Conservation (phyloP, 1,139 yeast genomes). For the Lodderomyces beijingensis region DNA sequence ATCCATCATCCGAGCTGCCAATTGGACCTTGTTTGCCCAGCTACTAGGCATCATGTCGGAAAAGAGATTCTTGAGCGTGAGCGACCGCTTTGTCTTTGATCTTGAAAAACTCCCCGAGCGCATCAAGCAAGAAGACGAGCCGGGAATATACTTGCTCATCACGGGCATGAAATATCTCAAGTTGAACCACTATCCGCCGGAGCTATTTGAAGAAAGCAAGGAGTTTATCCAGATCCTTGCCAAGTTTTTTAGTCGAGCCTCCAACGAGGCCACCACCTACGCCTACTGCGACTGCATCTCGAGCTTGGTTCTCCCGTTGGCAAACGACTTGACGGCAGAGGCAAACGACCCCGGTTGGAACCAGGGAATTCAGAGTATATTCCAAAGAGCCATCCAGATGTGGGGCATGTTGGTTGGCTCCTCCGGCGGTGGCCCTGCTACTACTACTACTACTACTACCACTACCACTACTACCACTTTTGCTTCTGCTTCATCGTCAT, state of each 20-base stretch:
- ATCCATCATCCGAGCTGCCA: slow-evolving; percentile 77
- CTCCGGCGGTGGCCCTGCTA: slow-evolving; percentile 1
- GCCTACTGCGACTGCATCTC: slow-evolving; percentile 86
- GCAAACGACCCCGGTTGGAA: slow-evolving; percentile 96
- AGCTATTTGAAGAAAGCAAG: slow-evolving; percentile 86
- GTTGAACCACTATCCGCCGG: slow-evolving; percentile 80
- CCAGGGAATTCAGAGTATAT: slow-evolving; percentile 65
- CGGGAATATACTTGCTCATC: slow-evolving; percentile 68
- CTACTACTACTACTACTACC: slow-evolving; percentile 2
- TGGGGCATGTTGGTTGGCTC: slow-evolving; percentile 23
- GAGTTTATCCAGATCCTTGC: slow-evolving; percentile 83
- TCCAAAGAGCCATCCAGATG: slow-evolving; percentile 42
- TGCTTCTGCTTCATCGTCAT: slow-evolving; percentile 1
- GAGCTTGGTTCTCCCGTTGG: slow-evolving; percentile 72
- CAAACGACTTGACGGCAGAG: slow-evolving; percentile 86
- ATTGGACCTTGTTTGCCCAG: slow-evolving; percentile 91
- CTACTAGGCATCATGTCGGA: slow-evolving; percentile 88
- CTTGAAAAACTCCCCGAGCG: slow-evolving; percentile 71
- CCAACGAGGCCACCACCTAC: slow-evolving; percentile 56
- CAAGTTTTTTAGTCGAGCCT: slow-evolving; percentile 69
- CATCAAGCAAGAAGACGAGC: slow-evolving; percentile 56
- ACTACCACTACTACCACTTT: slow-evolving; percentile 1
- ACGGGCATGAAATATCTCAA: slow-evolving; percentile 88
- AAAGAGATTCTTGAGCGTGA: slow-evolving; percentile 76
- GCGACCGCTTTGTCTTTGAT: slow-evolving; percentile 91